These are phyloP conservation scores for Amanita molliuscula DNA, from an alignment of 768 basidiomycete genomes.

Conservation along the genomic window DNA sequence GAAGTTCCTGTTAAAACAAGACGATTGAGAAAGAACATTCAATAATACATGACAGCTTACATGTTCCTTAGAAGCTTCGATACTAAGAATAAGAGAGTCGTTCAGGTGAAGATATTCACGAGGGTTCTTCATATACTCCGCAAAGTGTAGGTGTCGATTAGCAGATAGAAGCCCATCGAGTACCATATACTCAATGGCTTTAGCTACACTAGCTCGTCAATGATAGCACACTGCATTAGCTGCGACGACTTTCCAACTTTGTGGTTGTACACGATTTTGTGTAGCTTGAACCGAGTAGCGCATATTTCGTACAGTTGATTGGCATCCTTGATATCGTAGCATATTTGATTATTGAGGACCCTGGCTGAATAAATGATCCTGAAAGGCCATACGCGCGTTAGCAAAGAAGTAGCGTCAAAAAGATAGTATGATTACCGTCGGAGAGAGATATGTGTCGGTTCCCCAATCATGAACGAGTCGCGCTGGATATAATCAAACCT, in stretches of 20 bases:
- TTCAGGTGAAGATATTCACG: constrained; percentile 54
- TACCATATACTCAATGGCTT: constrained; percentile 79
- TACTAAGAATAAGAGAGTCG: constrained; percentile 52
- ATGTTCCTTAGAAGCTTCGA: constrained; percentile 42
- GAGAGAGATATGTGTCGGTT: constrained; percentile 41
- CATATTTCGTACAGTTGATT: constrained; percentile 70
- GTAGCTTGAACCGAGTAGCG: constrained; percentile 65
- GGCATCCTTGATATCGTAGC: constrained; percentile 75
- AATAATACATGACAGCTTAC: constrained; percentile 22
- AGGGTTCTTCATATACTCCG: constrained; percentile 44
- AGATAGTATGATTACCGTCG: constrained; percentile 26
- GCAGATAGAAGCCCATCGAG: constrained; percentile 63
- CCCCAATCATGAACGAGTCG: constrained; percentile 65
- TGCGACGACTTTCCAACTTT: constrained; percentile 43
- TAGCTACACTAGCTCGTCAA: constrained; percentile 32
- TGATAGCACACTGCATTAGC: neutral
- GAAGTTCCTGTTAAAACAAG: constrained; percentile 39
- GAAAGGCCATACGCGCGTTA: neutral
- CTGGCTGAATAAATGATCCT: constrained; percentile 69
- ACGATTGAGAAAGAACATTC: neutral
- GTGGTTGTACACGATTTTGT: constrained; percentile 77
- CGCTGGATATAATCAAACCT: constrained; percentile 80
- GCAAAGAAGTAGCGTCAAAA: neutral
- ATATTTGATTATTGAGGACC: constrained; percentile 66
- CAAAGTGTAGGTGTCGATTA: constrained; percentile 53